These are phyloP conservation scores for Naganishia kalamii DNA, from an alignment of 768 basidiomycete species.

Conservation along the genomic window DNA sequence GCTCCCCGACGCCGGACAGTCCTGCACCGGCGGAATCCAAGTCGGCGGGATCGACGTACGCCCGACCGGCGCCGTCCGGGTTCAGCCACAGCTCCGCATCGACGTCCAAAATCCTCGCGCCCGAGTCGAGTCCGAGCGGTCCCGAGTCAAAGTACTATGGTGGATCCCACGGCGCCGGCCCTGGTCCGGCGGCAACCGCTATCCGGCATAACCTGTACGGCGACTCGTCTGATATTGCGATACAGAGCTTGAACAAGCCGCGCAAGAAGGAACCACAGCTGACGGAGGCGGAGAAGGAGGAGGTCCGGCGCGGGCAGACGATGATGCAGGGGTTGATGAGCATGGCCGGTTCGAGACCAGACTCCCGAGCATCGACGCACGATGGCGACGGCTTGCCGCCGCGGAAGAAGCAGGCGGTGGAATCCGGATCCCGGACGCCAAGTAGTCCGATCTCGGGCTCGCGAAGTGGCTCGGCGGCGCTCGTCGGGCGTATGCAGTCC, in stretches of 20 bases:
- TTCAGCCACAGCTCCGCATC: not conserved
- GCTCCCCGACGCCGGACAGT: not conserved
- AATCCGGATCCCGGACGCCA: not conserved
- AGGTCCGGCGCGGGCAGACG: not conserved
- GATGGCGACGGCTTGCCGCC: conserved; percentile 4
- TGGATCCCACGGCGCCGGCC: not conserved
- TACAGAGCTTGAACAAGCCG: conserved; percentile 3
- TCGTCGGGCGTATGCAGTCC: not conserved
- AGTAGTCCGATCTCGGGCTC: conserved; percentile 9
- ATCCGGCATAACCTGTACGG: conserved; percentile 8
- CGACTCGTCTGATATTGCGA: conserved; percentile 4
- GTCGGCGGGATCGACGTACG: not conserved
- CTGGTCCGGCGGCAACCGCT: not conserved
- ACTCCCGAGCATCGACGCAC: conserved; percentile 8
- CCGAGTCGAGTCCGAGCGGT: conserved; percentile 18
- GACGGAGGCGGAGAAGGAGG: not conserved
- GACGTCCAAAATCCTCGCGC: conserved; percentile 10
- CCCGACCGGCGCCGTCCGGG: not conserved
- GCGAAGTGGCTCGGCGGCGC: conserved; percentile 1
- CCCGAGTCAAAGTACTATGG: conserved; percentile 14
- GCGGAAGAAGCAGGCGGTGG: conserved; percentile 5
- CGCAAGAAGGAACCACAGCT: not conserved
- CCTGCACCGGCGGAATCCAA: not conserved
- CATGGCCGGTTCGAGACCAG: conserved; percentile 4
- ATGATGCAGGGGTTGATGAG: conserved; percentile 9